Evolutionary conservation across 768 basidiomycete species (phyloP).

Genomic region (Cystobasidium ongulense): DNA sequence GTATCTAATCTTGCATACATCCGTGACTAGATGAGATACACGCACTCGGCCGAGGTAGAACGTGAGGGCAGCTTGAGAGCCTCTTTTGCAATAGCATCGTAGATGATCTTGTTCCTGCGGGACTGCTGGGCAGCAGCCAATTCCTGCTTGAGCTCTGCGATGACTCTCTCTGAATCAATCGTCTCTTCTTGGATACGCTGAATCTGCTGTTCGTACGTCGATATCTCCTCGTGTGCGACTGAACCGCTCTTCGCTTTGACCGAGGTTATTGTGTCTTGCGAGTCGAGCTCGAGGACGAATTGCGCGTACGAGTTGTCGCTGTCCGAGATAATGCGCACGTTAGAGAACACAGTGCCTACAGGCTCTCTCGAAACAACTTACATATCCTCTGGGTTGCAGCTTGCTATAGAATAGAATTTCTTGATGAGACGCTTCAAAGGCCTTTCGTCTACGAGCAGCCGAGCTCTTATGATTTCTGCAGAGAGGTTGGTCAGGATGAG

Average conservation of each 20-base stretch:
- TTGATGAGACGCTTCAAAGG: slow-evolving; percentile 29
- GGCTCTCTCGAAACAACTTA: background rate
- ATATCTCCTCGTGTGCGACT: background rate
- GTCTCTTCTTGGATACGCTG: background rate
- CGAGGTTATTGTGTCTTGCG: background rate
- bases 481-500: background rate
- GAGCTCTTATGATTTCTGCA: slow-evolving; percentile 28
- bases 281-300: slow-evolving; percentile 25
- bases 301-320: slow-evolving; percentile 21
- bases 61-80: slow-evolving; percentile 8
- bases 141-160: slow-evolving; percentile 2
- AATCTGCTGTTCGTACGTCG: background rate
- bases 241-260: background rate
- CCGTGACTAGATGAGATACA: background rate
- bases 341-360: too few relatives aligned
- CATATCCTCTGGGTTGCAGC: background rate
- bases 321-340: background rate
- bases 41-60: background rate
- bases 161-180: background rate
- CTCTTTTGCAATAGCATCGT: slow-evolving; percentile 27
- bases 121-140: slow-evolving; percentile 23
- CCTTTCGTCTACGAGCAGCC: slow-evolving; percentile 29
- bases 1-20: background rate
- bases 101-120: slow-evolving; percentile 29
- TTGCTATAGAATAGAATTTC: slow-evolving; percentile 21